Percentiles rank a stretch among this genome's conserved stretches.
phyloP scores from a whole-genome alignment of 164 flowering plant species.

The Pachysandra terminalis region DNA sequence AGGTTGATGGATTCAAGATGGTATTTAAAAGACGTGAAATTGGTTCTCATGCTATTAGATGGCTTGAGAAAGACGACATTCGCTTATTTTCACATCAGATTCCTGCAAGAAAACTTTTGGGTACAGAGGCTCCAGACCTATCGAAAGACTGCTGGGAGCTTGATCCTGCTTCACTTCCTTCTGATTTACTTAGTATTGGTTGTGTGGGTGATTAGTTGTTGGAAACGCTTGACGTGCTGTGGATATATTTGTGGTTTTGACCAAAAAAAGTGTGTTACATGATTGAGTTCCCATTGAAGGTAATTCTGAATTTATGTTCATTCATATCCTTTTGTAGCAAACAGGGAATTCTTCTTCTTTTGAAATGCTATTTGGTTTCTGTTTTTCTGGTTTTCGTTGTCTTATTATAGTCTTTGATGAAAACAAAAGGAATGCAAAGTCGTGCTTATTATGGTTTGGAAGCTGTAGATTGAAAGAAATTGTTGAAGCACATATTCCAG shows the following conservation, averaged over 20 bases:
- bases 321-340: no score
- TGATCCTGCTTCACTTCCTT: conserved; percentile 88
- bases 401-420: no score
- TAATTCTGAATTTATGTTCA: no score
- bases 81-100: conserved; percentile 77
- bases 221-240: conserved; percentile 1
- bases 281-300: no score
- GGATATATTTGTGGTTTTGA: neutral
- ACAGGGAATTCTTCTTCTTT: no score
- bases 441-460: no score
- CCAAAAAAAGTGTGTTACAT: no score
- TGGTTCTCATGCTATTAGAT: conserved; percentile 66
- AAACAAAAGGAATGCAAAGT: no score
- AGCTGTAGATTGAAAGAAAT: no score
- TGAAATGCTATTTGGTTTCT: no score
- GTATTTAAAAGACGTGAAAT: conserved; percentile 71
- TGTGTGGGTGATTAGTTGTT: neutral
- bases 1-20: conserved; percentile 72
- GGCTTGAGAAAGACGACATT: conserved; percentile 58
- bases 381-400: no score
- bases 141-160: conserved; percentile 87
- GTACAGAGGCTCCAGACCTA: conserved; percentile 43
- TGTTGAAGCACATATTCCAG: no score
- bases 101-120: conserved; percentile 81
- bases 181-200: conserved; percentile 39